Evolutionary conservation across 2,329 filamentous ascomycete species (phyloP), one percentile per base, ranked within the genome.

Genomic region (Fonsecaea monophora): DNA sequence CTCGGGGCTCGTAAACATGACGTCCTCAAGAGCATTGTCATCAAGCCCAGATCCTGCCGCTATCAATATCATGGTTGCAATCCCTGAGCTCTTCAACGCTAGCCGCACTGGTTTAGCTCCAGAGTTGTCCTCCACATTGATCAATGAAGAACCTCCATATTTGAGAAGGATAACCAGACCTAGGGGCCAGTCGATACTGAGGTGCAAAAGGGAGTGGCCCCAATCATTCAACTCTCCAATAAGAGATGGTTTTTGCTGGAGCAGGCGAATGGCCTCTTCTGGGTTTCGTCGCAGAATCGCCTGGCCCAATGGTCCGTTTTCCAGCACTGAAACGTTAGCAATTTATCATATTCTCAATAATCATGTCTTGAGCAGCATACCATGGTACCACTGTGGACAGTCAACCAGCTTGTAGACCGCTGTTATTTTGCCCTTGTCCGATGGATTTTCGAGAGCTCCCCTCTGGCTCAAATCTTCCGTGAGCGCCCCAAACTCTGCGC

Each of bases 201-300:
- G 58, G 42, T 61, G 58, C n/a, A 61, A 18, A 25, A 50, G 45
- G 18, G 58, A 53, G 37, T 53, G 42, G 1, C 58, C 58, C 30
- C 18, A 53, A 32, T 61, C 58, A 53, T 61, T 32, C 4, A 53
- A 35, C 10, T 21, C 32, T 0, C 12, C 2, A 9, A 53, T 2
- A 25, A 38, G 18, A 53, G n/a, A 34, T 34, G 13, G 45, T 3
- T n/a, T 53, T 18, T 25, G n/a, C 15, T 53, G 42, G 7, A 53
- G 32, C 13, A 61, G 45, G 30, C 58, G 58, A 10, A 18, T 25
- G n/a, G 37, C 9, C 18, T 53, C 30, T 42, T 25, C 1, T 30
- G 58, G 58, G 8, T 40, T 13, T 21, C 45, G 58, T 32, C 35
- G 58, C 18, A 53, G 21, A 2, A 61, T 40, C 9, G 58, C 45